Evolutionary conservation across 192 early-diverging fungal genomes (phyloP), one percentile per base, ranked within the genome.

Genomic region (Geosiphon pyriformis): DNA sequence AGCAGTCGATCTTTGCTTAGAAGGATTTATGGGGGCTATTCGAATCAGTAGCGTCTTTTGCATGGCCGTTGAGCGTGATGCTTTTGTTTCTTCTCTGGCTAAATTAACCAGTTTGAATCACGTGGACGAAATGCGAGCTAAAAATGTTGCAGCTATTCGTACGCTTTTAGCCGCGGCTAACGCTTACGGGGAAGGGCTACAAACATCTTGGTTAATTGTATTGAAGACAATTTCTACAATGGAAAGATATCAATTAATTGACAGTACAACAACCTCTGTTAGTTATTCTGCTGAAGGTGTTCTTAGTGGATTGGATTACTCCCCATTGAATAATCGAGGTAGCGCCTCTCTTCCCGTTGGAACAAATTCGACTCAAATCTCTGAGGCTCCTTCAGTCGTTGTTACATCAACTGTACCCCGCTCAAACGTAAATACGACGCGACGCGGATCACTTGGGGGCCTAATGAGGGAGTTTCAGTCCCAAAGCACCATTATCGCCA

Each of bases 111-210:
- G 83, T 58, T 79, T 97, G 69, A 85, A 88, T 59, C 87, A 93
- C 59, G 77, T 94, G 54, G 81, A 84, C 20, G 89, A 94, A 69
- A 91, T 97, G 82, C 82, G 82, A 48, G 85, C 88, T 34, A 97
- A 97, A 77, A 92, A 97, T 67, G 84, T 94, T 15, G 85, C 90
- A 60, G 93, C 92, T 0, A 94, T 97, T 69, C 83, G 88, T 42
- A 87, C 89, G 1, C 76, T 97, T 20, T 77, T 97, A 37, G 88
- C 84, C 42, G 82, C 93, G 1, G 90, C 92, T 17, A 73, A 74
- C 50, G 81, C 83, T 1, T 81, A 84, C 23, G 87, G 87, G 42
- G 83, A 87, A 53, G 82, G 83, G 42, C 63, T 88, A 47, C 73
- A 76, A 7, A 76, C 80, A 33, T 83, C 77, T 51, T 97, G 94